Evolutionary conservation across 176 grass and related monocot genomes (phyloP).

Genomic region (Musa itinerans): DNA sequence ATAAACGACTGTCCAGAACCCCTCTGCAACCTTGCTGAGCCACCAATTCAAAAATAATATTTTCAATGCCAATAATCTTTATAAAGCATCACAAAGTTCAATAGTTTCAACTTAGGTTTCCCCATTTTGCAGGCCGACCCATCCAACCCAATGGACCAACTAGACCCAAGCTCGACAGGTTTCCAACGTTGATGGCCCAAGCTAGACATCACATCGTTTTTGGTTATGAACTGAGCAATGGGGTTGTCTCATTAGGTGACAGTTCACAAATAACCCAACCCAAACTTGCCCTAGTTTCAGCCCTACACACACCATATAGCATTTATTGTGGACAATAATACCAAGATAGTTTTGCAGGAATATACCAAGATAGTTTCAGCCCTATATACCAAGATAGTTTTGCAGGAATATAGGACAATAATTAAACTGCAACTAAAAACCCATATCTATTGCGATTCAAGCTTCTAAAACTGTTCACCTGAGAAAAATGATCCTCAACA

Average conservation of each 20-base stretch:
- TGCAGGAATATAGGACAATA: neutral
- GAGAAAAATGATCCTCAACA: neutral
- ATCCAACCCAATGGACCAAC: too few species aligned
- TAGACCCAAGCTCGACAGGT: too few species aligned
- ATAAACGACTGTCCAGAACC: too few species aligned
- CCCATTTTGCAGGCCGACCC: too few species aligned
- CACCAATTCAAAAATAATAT: too few species aligned
- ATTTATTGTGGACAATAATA: neutral
- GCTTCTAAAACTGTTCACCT: neutral
- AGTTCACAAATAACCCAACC: too few species aligned
- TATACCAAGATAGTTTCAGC: neutral
- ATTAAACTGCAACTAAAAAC: neutral
- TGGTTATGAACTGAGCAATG: neutral
- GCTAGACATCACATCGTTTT: neutral
- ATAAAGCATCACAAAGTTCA: too few species aligned
- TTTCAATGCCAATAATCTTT: too few species aligned
- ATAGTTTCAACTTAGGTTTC: too few species aligned
- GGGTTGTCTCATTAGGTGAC: neutral
- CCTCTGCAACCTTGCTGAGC: too few species aligned
- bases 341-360: neutral
- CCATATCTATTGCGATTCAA: neutral
- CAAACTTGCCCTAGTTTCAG: neutral
- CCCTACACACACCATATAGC: neutral
- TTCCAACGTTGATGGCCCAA: neutral
- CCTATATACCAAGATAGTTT: neutral